Base-by-base conservation (phyloP, 768 basidiomycete species). In the Paxillus ammoniavirescens region DNA sequence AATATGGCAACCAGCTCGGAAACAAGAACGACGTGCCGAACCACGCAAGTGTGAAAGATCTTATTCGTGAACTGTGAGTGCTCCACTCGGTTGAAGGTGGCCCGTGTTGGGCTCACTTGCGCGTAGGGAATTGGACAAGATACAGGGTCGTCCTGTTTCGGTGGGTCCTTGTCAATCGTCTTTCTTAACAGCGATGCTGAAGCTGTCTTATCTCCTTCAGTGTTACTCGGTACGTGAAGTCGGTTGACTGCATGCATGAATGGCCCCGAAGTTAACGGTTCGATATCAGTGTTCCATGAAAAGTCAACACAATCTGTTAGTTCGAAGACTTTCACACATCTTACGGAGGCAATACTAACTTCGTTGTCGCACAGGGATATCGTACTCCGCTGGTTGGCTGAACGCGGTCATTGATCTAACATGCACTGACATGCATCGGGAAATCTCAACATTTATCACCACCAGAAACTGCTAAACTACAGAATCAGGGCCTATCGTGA, bases 231-330 rank as follows among this genome's bases (percentile, higher is more conserved):
- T 91, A 71, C 54, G 83, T 61, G 31, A 49, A 23, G 4, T 9
- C 5, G 9, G 33, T 31, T 37, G 2, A 26, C 40, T 21, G n/a
- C 47, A 31, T 35, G 35, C 42, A 44, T 47, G 8, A 7, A 31
- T 35, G 5, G 42, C 14, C 21, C 55, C 52, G 41, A 56, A 23
- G 31, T 36, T 48, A 35, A 50, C 17, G 35, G 21, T 13, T 45
- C 21, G n/a, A n/a, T 43, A 45, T 1, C 61, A 97, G 94, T 96
- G 93, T 68, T 97, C 93, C 2, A 95, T 96, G 88, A 95, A 94
- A 72, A 94, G 86, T 64, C 89, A 91, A 69, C 93, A 97, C 69
- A 97, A 97, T 66, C 74, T 97, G 87, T 90, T 61, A 51, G 89
- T 68, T 33, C 26, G 8, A 17, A 3, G 7, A 8, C 26, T n/a